These are phyloP conservation scores for Arabidopsis hybrid DNA, from an alignment of 441 rosid genomes.

Conservation along the genomic window DNA sequence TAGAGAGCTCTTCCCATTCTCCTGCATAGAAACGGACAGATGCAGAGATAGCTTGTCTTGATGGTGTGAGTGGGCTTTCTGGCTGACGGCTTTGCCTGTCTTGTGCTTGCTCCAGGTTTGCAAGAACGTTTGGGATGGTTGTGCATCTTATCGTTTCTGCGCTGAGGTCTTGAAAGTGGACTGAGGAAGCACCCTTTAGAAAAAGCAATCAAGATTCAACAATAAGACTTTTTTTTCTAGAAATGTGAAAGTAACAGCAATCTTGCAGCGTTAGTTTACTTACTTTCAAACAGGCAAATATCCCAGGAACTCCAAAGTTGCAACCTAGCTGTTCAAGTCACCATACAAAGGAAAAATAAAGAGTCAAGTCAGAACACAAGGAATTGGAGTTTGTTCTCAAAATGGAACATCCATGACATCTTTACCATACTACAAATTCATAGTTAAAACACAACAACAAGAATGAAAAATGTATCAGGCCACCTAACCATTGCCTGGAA, in stretches of 20 bases:
- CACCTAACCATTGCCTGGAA: neutral
- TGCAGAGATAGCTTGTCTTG: slow-evolving; percentile 79
- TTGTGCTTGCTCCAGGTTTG: slow-evolving; percentile 92
- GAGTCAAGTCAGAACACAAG: neutral
- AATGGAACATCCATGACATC: neutral
- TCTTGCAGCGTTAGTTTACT: slow-evolving; percentile 1
- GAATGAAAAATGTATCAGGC: neutral
- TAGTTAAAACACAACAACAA: neutral
- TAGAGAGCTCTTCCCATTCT: slow-evolving; percentile 91
- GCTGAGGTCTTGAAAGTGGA: slow-evolving; percentile 89
- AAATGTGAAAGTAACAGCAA: neutral
- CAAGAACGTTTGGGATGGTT: slow-evolving; percentile 95
- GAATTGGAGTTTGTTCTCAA: slow-evolving; percentile 14
- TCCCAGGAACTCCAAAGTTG: slow-evolving; percentile 88
- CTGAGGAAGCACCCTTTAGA: slow-evolving; percentile 80
- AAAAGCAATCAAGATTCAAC: neutral
- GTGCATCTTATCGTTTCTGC: slow-evolving; percentile 87
- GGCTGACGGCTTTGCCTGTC: slow-evolving; percentile 86
- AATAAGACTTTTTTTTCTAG: neutral
- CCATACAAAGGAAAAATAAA: slow-evolving; percentile 21
- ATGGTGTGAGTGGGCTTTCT: slow-evolving; percentile 86
- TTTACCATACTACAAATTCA: neutral
- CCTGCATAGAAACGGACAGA: slow-evolving; percentile 92
- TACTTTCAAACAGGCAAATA: slow-evolving; percentile 94
- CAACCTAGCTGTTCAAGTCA: slow-evolving; percentile 78